Percentiles rank a stretch among this genome's conserved stretches.
phyloP scores from a whole-genome alignment of 345 rosid species.

The Leavenworthia alabamica region DNA sequence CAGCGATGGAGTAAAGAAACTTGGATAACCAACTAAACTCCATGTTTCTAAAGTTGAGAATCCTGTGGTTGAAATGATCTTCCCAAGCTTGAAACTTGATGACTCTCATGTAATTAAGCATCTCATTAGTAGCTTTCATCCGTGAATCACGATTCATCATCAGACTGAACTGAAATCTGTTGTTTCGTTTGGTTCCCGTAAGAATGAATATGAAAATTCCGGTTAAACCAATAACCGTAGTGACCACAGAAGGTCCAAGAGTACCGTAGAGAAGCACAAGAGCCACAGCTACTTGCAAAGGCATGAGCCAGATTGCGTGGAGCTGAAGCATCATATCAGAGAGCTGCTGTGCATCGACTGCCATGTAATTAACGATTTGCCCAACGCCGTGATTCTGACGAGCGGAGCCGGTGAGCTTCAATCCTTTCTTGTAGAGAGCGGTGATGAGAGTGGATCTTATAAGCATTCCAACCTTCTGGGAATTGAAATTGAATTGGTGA shows the following conservation, averaged over 20 bases:
- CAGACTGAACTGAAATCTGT: conserved; percentile 53
- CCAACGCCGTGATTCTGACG: conserved; percentile 95
- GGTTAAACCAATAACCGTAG: conserved; percentile 49
- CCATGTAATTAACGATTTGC: conserved; percentile 96
- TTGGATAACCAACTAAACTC: conserved; percentile 85
- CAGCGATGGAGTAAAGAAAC: conserved; percentile 66
- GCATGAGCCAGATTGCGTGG: conserved; percentile 91
- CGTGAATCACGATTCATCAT: conserved; percentile 78
- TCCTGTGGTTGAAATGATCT: conserved; percentile 71
- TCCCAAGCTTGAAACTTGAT: conserved; percentile 99
- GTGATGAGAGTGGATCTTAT: conserved; percentile 78
- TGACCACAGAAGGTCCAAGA: conserved; percentile 55
- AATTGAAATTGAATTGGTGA: conserved; percentile 87
- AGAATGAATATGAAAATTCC: conserved; percentile 44
- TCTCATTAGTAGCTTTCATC: conserved; percentile 91
- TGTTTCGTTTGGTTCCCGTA: conserved; percentile 61
- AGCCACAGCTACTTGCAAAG: conserved; percentile 66
- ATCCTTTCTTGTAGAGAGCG: conserved; percentile 71
- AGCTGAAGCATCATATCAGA: conserved; percentile 97
- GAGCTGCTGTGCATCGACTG: conserved; percentile 97
- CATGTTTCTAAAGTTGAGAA: conserved; percentile 53
- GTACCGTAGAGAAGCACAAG: conserved; percentile 54
- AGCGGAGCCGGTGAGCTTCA: conserved; percentile 69
- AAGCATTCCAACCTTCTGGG: conserved; percentile 92
- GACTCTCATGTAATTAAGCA: conserved; percentile 92